A percentile compares a stretch with the other conserved stretches of the same genome.
Conservation (phyloP, 257 asterid genomes). For the Misopates orontium region DNA sequence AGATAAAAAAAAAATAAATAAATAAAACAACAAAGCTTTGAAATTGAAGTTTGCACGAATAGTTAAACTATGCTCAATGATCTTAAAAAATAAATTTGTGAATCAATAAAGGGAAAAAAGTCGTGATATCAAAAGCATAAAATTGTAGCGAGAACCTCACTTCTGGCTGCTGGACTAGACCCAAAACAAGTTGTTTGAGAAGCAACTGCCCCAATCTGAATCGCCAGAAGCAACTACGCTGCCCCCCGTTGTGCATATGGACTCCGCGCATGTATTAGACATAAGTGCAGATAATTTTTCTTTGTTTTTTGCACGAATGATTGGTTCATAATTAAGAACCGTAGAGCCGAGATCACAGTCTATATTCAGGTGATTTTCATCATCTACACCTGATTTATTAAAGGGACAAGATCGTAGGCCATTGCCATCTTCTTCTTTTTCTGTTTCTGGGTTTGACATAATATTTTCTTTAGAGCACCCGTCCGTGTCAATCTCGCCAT, state of each 20-base stretch:
- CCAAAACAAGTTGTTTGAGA: slow-evolving; percentile 37
- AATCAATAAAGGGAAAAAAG: too few relatives aligned
- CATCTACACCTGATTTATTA: slow-evolving; percentile 3
- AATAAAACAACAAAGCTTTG: too few relatives aligned
- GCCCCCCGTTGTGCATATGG: slow-evolving; percentile 69
- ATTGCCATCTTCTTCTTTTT: too few relatives aligned
- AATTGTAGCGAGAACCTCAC: slow-evolving; percentile 19
- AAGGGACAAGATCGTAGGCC: slow-evolving; percentile 8
- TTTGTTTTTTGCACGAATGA: slow-evolving; percentile 37
- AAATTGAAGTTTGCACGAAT: too few relatives aligned
- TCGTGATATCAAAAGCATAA: too few relatives aligned
- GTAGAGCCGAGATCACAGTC: slow-evolving; percentile 39
- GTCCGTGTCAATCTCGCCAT: slow-evolving; percentile 38
- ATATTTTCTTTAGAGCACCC: too few relatives aligned
- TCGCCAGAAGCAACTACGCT: slow-evolving; percentile 69
- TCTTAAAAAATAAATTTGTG: too few relatives aligned
- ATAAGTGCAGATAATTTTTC: slow-evolving; percentile 19
- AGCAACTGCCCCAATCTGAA: slow-evolving; percentile 64
- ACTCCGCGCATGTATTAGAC: slow-evolving; percentile 54
- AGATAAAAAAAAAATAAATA: too few relatives aligned
- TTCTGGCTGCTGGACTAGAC: slow-evolving; percentile 23
- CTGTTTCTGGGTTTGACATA: too few relatives aligned
- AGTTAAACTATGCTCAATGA: too few relatives aligned
- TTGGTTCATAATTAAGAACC: slow-evolving; percentile 54
- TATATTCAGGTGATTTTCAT: slow-evolving; percentile 27